Conservation (phyloP, 169 alveolate species). For the Condylostoma magnum region DNA sequence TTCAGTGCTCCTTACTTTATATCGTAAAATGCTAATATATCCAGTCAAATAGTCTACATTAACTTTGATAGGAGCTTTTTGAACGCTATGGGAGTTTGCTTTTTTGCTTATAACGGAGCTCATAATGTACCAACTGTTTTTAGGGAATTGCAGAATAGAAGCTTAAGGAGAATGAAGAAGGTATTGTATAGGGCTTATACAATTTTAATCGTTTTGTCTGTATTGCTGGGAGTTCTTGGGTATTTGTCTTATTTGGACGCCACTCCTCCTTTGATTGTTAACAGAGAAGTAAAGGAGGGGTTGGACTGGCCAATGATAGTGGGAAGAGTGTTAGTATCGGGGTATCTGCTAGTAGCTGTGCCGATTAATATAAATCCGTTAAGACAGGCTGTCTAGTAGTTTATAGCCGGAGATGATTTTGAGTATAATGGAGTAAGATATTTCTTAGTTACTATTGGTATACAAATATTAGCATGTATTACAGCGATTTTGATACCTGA, state of each 20-base stretch:
- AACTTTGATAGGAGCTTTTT: neutral
- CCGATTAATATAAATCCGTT: slow-evolving; percentile 25
- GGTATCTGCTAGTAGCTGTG: slow-evolving; percentile 7
- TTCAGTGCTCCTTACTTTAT: neutral
- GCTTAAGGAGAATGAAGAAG: neutral
- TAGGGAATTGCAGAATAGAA: neutral
- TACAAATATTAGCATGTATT: too few species aligned
- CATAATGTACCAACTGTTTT: neutral
- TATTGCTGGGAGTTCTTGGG: slow-evolving; percentile 1
- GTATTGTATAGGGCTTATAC: neutral
- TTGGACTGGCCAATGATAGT: slow-evolving; percentile 30
- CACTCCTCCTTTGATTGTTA: slow-evolving; percentile 21
- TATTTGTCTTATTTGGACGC: slow-evolving; percentile 1
- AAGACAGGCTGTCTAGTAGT: neutral
- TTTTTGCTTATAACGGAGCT: neutral
- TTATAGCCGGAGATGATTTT: too few species aligned
- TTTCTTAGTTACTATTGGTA: too few species aligned
- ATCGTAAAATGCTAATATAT: neutral
- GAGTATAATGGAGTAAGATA: too few species aligned
- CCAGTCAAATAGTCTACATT: neutral
- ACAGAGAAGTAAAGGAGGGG: slow-evolving; percentile 2
- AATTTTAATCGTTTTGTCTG: neutral
- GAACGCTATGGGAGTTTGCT: neutral
- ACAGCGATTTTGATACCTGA: too few species aligned
- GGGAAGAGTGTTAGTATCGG: neutral